These are phyloP conservation scores for Suillus hirtellus DNA, from an alignment of 768 basidiomycete genomes.

Conservation along the genomic window DNA sequence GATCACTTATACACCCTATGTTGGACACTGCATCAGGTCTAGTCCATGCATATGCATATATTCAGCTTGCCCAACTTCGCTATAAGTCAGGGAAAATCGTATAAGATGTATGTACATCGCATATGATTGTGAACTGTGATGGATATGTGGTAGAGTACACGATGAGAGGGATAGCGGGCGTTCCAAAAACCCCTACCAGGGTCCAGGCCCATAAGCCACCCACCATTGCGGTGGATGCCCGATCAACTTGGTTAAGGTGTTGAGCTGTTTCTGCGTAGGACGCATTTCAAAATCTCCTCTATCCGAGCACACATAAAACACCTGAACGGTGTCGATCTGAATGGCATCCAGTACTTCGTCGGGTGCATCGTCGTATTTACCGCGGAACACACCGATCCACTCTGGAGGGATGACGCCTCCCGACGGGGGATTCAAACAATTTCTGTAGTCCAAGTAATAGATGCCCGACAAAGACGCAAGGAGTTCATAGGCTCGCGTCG, in stretches of 20 bases:
- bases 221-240: neutral
- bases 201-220: neutral
- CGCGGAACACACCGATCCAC: neutral
- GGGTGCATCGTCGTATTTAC: neutral
- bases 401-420: neutral
- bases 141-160: too few species aligned
- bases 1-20: too few species aligned
- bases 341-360: neutral
- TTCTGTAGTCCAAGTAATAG: neutral
- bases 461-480: neutral
- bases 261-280: neutral
- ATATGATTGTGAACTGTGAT: too few species aligned
- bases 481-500: neutral
- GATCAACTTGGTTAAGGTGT: neutral
- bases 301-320: slow-evolving; percentile 1
- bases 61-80: too few species aligned
- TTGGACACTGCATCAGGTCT: too few species aligned
- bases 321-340: neutral
- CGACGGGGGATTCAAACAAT: neutral
- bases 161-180: too few species aligned
- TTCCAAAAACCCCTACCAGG: too few species aligned
- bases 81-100: too few species aligned
- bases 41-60: too few species aligned
- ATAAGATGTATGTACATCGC: too few species aligned
- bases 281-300: neutral